These are phyloP conservation scores for Xylaria sp. DNA, from an alignment of 2,329 filamentous ascomycete species.

Conservation along the genomic window DNA sequence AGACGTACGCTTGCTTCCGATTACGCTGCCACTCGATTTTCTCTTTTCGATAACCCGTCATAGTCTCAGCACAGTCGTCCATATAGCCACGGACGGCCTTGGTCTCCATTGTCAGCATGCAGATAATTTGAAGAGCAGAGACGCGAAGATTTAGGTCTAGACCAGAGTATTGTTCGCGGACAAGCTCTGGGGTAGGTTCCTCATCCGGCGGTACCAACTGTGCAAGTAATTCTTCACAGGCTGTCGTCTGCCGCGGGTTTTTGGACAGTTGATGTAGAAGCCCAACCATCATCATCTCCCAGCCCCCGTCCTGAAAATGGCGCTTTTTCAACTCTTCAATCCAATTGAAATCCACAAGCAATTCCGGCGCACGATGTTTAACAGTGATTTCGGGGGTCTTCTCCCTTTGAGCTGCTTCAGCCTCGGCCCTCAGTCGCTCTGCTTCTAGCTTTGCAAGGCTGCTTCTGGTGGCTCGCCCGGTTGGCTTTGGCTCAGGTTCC, in stretches of 20 bases:
- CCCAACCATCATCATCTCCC: constrained; percentile 90
- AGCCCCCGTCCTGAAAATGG: constrained; percentile 88
- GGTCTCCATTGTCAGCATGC: constrained; percentile 86
- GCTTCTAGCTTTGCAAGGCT: constrained; percentile 85
- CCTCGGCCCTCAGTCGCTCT: constrained; percentile 72
- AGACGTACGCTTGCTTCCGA: constrained; percentile 71
- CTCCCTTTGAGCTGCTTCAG: constrained; percentile 63
- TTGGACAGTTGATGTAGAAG: constrained; percentile 86
- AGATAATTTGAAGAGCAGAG: constrained; percentile 83
- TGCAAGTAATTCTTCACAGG: constrained; percentile 81
- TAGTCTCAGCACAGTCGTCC: constrained; percentile 90
- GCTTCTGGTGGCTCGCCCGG: constrained; percentile 81
- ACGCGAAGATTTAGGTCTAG: constrained; percentile 88
- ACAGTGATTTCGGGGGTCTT: constrained; percentile 60
- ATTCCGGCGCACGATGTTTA: constrained; percentile 78
- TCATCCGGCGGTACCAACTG: constrained; percentile 82
- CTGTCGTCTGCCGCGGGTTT: constrained; percentile 73
- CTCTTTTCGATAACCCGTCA: constrained; percentile 94
- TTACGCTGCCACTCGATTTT: constrained; percentile 93
- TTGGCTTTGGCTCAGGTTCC: constrained; percentile 73
- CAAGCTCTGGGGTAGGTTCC: constrained; percentile 80
- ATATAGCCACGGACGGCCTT: constrained; percentile 88
- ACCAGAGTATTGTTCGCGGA: constrained; percentile 75
- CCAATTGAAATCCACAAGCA: constrained; percentile 82
- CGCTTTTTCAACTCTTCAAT: constrained; percentile 84